Base-by-base conservation (phyloP, 1,284 basidiomycete species). In the Naganishia cerealis region DNA sequence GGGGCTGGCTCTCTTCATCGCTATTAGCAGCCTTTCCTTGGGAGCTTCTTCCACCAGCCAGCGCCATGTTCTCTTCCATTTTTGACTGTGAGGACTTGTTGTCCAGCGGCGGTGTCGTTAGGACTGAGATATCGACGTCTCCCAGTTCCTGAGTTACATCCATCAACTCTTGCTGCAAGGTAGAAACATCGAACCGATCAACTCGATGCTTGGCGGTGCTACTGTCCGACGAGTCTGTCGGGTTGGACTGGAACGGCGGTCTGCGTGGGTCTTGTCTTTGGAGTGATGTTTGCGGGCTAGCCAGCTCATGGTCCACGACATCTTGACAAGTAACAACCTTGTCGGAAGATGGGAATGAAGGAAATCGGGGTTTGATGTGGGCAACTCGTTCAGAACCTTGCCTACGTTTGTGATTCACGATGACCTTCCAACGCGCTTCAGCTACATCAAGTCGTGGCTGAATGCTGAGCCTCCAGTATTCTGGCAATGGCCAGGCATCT, bases 101-200 rank as follows among this genome's bases (percentile, higher is more conserved):
- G 8, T 63, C 61, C 33, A 16, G 13, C 13, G 9, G n/a, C 16
- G 54, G 33, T 4, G 33, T 7, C 12, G 33, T 12, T 21, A 12
- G 5, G 3, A 6, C 18, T 9, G 46, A 33, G 13, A 29, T 48
- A 4, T 57, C 46, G 26, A 12, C 53, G 21, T 66, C 55, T 8
- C 15, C 53, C 24, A 57, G 5, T 0, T 33, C 10, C 18, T 18
- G 42, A n/a, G 55, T 42, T 9, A 29, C 55, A 42, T 54, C 42
- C 29, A 21, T 15, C 21, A 57, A 29, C 26, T 66, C 54, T 42
- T 56, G 40, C 42, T 48, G 63, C 40, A 56, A 29, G 12, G 55
- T 54, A n/a, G 55, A 57, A 16, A 56, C 26, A 13, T 66, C 55
- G n/a, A 46, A 33, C 16, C 18, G 63, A 29, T 63, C 26, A 16